Percentiles rank a stretch among this genome's conserved stretches.
phyloP scores from a whole-genome alignment of 495 filamentous ascomycete genomes.

The Aspergillus asperescens region DNA sequence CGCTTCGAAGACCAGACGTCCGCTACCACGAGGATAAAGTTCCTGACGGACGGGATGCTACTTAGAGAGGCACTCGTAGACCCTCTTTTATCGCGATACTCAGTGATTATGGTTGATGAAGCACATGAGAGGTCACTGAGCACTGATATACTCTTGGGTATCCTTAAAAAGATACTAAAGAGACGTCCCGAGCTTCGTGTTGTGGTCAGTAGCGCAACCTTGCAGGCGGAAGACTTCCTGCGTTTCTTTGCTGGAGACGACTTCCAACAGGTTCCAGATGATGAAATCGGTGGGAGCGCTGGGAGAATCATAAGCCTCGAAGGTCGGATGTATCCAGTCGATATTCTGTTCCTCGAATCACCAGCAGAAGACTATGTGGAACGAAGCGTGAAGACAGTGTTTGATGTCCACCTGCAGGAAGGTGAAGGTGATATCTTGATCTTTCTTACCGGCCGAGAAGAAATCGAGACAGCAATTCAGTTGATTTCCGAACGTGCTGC shows the following conservation, averaged over 20 bases:
- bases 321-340: conserved; percentile 88
- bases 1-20: conserved; percentile 97
- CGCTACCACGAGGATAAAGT: conserved; percentile 83
- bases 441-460: conserved; percentile 89
- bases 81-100: conserved; percentile 86
- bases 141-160: conserved; percentile 85
- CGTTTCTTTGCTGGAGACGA: conserved; percentile 66
- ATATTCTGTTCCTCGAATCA: conserved; percentile 75
- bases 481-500: conserved; percentile 70
- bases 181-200: conserved; percentile 79
- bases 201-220: conserved; percentile 87
- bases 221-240: conserved; percentile 87
- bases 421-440: conserved; percentile 81
- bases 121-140: conserved; percentile 94
- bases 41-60: conserved; percentile 90
- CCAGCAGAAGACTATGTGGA: conserved; percentile 87
- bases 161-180: conserved; percentile 90
- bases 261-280: conserved; percentile 31
- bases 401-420: conserved; percentile 90
- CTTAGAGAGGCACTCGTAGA: conserved; percentile 92
- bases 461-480: conserved; percentile 80
- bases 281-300: conserved; percentile 38
- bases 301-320: conserved; percentile 84
- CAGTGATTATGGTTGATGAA: conserved; percentile 97
- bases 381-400: conserved; percentile 77